A percentile compares a stretch with the other conserved stretches of the same genome.
These are phyloP conservation scores for Hymenoscyphus scutula DNA, from an alignment of 2,329 filamentous ascomycete genomes.

Conservation along the genomic window DNA sequence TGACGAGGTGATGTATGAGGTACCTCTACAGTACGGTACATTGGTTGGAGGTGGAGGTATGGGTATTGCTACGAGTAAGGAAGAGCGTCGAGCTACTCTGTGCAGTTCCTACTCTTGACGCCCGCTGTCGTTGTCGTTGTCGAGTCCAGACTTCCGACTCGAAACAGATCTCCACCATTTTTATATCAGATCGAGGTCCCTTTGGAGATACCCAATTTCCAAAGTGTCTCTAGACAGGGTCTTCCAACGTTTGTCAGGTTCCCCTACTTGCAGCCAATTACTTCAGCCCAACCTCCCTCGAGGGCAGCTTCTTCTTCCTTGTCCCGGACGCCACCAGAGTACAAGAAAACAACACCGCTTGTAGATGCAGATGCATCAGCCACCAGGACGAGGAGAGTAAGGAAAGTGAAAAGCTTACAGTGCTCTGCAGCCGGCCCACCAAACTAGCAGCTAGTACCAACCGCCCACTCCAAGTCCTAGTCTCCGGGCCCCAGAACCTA, in stretches of 20 bases:
- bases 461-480: slow-evolving; percentile 15
- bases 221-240: neutral
- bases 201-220: neutral
- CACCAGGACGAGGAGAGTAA: neutral
- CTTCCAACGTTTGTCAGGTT: neutral
- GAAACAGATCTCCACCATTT: neutral
- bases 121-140: neutral
- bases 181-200: neutral
- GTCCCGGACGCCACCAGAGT: slow-evolving; percentile 6
- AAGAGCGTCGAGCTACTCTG: neutral
- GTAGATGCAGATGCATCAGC: neutral
- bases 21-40: neutral
- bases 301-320: slow-evolving; percentile 5
- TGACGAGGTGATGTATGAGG: neutral
- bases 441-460: neutral
- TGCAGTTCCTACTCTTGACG: neutral
- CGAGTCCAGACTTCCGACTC: neutral
- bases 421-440: neutral
- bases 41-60: neutral
- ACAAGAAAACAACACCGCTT: slow-evolving; percentile 6
- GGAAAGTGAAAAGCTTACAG: slow-evolving; percentile 4
- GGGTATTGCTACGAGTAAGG: neutral
- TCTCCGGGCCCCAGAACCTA: slow-evolving; percentile 24
- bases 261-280: slow-evolving; percentile 6
- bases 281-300: neutral